Evolutionary conservation across 2,329 filamentous ascomycete species (phyloP).

Genomic region (Diaporthe destruens): DNA sequence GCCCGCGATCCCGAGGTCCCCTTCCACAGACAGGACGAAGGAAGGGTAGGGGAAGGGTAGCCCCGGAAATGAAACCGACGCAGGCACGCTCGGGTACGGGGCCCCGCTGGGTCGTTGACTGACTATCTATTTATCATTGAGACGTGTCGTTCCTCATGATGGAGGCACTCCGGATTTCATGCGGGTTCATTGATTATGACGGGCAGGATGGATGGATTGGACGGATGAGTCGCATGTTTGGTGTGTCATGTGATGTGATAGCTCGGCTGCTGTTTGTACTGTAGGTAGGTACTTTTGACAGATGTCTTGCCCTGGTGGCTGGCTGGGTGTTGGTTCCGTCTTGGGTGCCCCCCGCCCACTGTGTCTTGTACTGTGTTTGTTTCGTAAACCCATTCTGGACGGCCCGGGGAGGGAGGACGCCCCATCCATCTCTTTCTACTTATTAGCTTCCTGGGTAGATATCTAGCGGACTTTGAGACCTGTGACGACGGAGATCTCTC

Average conservation of each 20-base stretch:
- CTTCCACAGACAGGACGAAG: background rate
- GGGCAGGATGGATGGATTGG: background rate
- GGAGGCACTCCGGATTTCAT: conserved; percentile 4
- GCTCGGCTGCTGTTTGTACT: too few relatives aligned
- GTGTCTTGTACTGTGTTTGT: background rate
- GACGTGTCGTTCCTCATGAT: conserved; percentile 27
- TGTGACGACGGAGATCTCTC: too few relatives aligned
- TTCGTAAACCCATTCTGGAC: too few relatives aligned
- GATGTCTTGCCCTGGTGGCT: background rate
- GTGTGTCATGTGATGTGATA: conserved; percentile 31
- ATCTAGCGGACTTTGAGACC: too few relatives aligned
- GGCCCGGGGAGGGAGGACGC: too few relatives aligned
- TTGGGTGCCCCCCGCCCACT: background rate
- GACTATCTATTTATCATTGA: background rate
- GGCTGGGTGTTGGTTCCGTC: background rate
- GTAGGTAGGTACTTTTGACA: conserved; percentile 5
- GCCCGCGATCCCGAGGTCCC: background rate
- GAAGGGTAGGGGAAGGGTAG: background rate
- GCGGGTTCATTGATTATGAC: background rate
- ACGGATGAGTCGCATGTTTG: conserved; percentile 14
- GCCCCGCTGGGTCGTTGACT: background rate
- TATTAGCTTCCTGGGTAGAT: too few relatives aligned
- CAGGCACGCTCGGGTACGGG: background rate
- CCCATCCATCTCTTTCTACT: too few relatives aligned
- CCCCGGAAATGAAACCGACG: conserved; percentile 20